These are phyloP conservation scores for Bacidia rubella DNA, from an alignment of 495 filamentous ascomycete genomes.

Conservation along the genomic window DNA sequence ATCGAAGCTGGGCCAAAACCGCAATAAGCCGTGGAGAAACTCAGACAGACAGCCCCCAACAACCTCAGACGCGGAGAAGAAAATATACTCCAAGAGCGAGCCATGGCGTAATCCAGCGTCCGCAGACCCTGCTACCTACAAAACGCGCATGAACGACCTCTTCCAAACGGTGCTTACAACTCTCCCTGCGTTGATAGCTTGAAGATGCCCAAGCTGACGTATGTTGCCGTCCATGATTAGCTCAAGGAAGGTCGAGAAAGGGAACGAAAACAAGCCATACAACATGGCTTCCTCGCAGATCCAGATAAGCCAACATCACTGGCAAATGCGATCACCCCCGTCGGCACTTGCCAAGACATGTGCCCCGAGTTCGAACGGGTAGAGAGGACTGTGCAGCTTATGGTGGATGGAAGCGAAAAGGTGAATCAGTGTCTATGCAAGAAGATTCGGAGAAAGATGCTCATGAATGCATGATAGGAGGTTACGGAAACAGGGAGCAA, in stretches of 20 bases:
- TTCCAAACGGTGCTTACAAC: constrained; percentile 16
- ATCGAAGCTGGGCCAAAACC: neutral
- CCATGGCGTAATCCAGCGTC: constrained; percentile 9
- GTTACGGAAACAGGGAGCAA: constrained; percentile 18
- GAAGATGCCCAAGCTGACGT: neutral
- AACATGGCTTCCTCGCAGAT: constrained; percentile 68
- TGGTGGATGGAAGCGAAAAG: constrained; percentile 49
- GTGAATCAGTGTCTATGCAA: constrained; percentile 20
- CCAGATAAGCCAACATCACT: constrained; percentile 72
- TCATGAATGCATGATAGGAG: constrained; percentile 18
- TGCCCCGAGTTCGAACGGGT: constrained; percentile 84
- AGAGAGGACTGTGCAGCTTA: constrained; percentile 57
- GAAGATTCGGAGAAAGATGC: neutral
- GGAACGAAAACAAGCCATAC: constrained; percentile 56
- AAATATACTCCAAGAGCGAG: constrained; percentile 4
- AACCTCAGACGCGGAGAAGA: constrained; percentile 6
- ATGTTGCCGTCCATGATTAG: constrained; percentile 21
- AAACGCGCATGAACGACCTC: constrained; percentile 15
- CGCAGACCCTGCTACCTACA: constrained; percentile 11
- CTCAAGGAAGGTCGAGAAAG: constrained; percentile 55
- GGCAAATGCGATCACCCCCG: constrained; percentile 71
- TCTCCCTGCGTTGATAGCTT: neutral
- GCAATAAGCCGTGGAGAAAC: constrained; percentile 4
- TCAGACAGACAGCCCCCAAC: constrained; percentile 1
- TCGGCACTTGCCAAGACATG: constrained; percentile 85